Evolutionary conservation across 495 filamentous ascomycete species (phyloP), one percentile per base, ranked within the genome.

Genomic region (Thozetella sp.): DNA sequence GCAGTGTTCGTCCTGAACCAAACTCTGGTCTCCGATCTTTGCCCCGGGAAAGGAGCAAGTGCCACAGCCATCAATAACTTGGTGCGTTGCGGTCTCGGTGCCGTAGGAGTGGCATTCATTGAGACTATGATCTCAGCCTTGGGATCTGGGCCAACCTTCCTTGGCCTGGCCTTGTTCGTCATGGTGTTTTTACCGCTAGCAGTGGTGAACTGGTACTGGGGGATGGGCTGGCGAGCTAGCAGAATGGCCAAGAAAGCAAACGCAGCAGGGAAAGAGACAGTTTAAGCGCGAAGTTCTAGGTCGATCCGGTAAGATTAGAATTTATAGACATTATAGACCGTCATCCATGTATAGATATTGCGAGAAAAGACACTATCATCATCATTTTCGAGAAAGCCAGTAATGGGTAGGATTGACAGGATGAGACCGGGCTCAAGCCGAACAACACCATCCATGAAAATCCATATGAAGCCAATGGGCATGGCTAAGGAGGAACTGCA

Each of bases 1-100:
- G 77, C 71, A 3, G 60, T 69, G 2, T 79, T 75, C 56, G 77
- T 63, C 10, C 53, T 58, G 27, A 52, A 68, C 17, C 56, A 72
- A 50, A 84, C 82, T 0, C 69, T 90, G 62, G 60, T 88, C 19
- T 74, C 87, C 0, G 87, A 89, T 65, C 68, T 88, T 1, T 86
- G 85, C 62, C 83, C 84, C 40, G 52, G 51, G 2, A 23, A 27
- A 12, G 58, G 58, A 9, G 76, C 80, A 0, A 82, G 83, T 2
- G 82, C 80, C 0, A 87, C 86, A 1, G 87, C 87, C 4, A 81
- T 86, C 3, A 89, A 86, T 57, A 90, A 90, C 63, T 69, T 90
- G 4, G 79, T 82, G 1, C 72, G 87, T 19, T 89, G 86, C 70
- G 66, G 86, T 30, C 71, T 88, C 22, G 86, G 87, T 12, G 87